Conservation (phyloP, 1,284 basidiomycete genomes). For the Lentinula novae-zelandiae region DNA sequence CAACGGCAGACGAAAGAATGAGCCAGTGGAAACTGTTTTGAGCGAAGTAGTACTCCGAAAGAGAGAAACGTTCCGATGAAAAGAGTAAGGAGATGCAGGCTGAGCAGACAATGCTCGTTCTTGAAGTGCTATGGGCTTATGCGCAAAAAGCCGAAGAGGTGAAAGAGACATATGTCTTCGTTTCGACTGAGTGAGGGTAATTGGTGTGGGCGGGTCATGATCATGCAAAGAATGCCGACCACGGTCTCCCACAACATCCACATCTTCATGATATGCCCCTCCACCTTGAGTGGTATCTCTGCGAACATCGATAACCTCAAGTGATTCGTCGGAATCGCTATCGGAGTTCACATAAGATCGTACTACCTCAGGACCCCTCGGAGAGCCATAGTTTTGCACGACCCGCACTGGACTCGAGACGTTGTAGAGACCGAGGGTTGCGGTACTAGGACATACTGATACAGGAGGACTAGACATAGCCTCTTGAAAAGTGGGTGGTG, state of each 20-base stretch:
- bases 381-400: not conserved
- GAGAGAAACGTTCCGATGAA: constrained; percentile 27
- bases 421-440: constrained; percentile 23
- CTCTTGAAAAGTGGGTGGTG: constrained; percentile 57
- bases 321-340: constrained; percentile 31
- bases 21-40: constrained; percentile 13
- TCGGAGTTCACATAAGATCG: constrained; percentile 18
- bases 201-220: constrained; percentile 10
- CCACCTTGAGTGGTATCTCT: constrained; percentile 17
- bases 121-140: constrained; percentile 25
- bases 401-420: constrained; percentile 7
- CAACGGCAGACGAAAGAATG: constrained; percentile 27
- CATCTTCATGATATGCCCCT: not conserved
- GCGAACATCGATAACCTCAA: constrained; percentile 33
- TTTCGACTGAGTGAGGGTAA: constrained; percentile 22
- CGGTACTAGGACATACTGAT: constrained; percentile 28
- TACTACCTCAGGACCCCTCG: not conserved
- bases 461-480: constrained; percentile 36
- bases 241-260: constrained; percentile 18
- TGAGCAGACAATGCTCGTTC: constrained; percentile 36
- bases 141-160: constrained; percentile 37
- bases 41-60: constrained; percentile 38
- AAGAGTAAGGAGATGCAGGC: constrained; percentile 33
- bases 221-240: constrained; percentile 20
- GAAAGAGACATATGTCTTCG: constrained; percentile 36